Percentiles rank a stretch among this genome's conserved stretches.
phyloP scores from a whole-genome alignment of 2,329 filamentous ascomycete genomes.

The Cryphonectria carpinicola region DNA sequence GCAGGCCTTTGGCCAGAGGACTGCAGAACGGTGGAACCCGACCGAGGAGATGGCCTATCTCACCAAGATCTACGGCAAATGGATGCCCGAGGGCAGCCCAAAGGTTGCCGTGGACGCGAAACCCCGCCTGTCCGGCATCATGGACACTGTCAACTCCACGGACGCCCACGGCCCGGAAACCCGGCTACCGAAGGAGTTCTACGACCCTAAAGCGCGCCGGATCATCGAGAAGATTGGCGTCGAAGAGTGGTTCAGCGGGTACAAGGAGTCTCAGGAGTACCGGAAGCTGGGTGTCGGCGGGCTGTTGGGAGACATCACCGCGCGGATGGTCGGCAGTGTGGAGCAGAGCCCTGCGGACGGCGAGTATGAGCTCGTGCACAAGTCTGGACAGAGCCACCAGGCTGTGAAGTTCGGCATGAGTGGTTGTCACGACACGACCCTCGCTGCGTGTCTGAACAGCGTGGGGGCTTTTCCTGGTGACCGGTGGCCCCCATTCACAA shows the following conservation, averaged over 20 bases:
- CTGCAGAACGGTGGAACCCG: conserved; percentile 74
- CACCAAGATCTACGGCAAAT: conserved; percentile 76
- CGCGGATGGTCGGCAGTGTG: conserved; percentile 72
- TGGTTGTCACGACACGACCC: conserved; percentile 92
- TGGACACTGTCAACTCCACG: conserved; percentile 92
- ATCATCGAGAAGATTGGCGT: conserved; percentile 77
- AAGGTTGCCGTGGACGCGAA: conserved; percentile 81
- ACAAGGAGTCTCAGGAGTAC: conserved; percentile 83
- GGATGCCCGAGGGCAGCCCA: conserved; percentile 75
- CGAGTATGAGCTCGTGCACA: conserved; percentile 51
- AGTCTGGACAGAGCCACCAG: conserved; percentile 41
- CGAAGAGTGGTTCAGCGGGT: conserved; percentile 87
- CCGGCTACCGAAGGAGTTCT: conserved; percentile 81
- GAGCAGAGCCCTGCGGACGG: conserved; percentile 60
- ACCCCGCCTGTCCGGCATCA: conserved; percentile 84
- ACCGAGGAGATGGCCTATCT: conserved; percentile 83
- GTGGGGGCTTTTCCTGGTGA: conserved; percentile 76
- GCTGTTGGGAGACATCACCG: conserved; percentile 81
- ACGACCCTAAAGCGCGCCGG: conserved; percentile 71
- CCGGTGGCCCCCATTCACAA: conserved; percentile 91
- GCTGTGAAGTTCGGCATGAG: conserved; percentile 75
- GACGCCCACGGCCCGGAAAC: conserved; percentile 82
- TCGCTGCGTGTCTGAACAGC: conserved; percentile 77
- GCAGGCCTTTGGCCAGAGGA: conserved; percentile 71
- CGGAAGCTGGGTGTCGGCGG: conserved; percentile 85